A percentile compares a stretch with the other conserved stretches of the same genome.
phyloP scores from a whole-genome alignment of 2,329 filamentous ascomycete genomes.

The Talaromyces funiculosus region DNA sequence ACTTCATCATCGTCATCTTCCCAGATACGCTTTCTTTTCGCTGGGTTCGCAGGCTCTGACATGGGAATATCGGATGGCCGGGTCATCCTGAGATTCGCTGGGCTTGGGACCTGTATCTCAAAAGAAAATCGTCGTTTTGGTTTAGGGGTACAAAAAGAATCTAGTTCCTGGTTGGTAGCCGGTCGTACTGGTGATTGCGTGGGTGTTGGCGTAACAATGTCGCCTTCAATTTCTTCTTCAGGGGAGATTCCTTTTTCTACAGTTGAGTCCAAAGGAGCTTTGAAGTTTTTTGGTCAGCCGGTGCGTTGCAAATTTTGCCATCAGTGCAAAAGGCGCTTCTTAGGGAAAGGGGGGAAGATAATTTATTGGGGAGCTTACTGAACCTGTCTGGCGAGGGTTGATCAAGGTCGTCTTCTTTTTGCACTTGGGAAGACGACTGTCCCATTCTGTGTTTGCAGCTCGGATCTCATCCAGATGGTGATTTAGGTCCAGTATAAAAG shows the following conservation, averaged over 20 bases:
- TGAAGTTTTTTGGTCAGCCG: background rate
- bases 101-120: constrained; percentile 1
- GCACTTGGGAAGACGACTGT: constrained; percentile 18
- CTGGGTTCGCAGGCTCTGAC: constrained; percentile 14
- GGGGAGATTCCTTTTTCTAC: background rate
- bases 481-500: background rate
- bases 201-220: background rate
- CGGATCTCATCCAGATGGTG: background rate
- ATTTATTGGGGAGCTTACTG: background rate
- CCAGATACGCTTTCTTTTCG: constrained; percentile 26
- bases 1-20: background rate
- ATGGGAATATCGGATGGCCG: background rate
- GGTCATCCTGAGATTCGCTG: background rate
- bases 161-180: background rate
- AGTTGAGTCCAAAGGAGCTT: background rate
- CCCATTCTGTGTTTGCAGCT: constrained; percentile 16
- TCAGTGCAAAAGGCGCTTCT: background rate
- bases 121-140: constrained; percentile 3
- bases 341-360: background rate
- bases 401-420: constrained; percentile 4
- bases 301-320: background rate
- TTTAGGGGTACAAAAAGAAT: constrained; percentile 1
- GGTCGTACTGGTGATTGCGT: background rate
- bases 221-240: background rate
- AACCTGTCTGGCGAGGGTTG: background rate